phyloP scores from a whole-genome alignment of 345 rosid genomes.

The Hibiscus mutabilis region DNA sequence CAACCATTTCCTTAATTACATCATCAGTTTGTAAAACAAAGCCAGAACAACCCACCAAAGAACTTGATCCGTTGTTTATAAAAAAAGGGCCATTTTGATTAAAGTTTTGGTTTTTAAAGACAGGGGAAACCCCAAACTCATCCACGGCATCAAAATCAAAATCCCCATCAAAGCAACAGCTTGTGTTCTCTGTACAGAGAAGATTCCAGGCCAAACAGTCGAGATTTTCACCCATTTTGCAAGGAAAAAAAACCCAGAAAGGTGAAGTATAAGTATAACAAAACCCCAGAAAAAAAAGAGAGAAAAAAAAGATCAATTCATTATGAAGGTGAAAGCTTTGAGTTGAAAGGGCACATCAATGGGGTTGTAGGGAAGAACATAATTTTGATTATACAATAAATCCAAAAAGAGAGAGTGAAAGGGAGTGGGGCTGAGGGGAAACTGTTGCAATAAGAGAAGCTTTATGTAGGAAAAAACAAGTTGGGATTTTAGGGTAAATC shows the following conservation, averaged over 20 bases:
- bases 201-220: slow-evolving; percentile 34
- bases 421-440: slow-evolving; percentile 11
- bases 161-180: slow-evolving; percentile 31
- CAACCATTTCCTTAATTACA: slow-evolving; percentile 46
- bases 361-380: slow-evolving; percentile 20
- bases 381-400: slow-evolving; percentile 2
- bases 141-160: slow-evolving; percentile 18
- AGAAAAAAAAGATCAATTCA: background rate
- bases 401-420: slow-evolving; percentile 19
- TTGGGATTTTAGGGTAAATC: slow-evolving; percentile 27
- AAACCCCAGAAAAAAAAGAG: background rate
- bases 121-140: slow-evolving; percentile 25
- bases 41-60: slow-evolving; percentile 23
- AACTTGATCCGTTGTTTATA: slow-evolving; percentile 21
- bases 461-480: slow-evolving; percentile 25
- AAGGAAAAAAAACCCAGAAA: slow-evolving; percentile 5
- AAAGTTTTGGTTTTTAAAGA: slow-evolving; percentile 13
- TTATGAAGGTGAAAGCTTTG: slow-evolving; percentile 22
- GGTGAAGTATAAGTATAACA: background rate
- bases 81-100: slow-evolving; percentile 20
- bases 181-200: slow-evolving; percentile 41
- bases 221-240: slow-evolving; percentile 43
- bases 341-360: slow-evolving; percentile 15
- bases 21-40: slow-evolving; percentile 41
- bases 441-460: slow-evolving; percentile 18